Base-by-base conservation (phyloP, 139 green algal genomes). In the Chlorella sp. region DNA sequence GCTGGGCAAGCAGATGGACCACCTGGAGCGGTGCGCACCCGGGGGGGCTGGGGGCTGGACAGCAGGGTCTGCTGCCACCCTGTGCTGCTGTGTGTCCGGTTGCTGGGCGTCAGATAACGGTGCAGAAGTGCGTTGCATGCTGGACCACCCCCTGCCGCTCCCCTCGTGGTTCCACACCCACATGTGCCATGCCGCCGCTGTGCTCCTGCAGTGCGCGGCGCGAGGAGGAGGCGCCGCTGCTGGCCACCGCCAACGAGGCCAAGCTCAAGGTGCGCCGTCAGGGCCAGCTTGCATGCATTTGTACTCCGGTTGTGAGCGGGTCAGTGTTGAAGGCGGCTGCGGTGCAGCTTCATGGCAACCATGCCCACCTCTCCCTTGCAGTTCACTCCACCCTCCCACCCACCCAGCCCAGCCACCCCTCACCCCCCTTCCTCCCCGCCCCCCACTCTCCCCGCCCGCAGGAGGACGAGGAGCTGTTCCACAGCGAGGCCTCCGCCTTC, bases 141-240 rank as follows among this genome's bases (percentile, higher is more conserved):
- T n/a, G n/a, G n/a, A n/a, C n/a, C n/a, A n/a, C n/a, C n/a, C n/a
- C n/a, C n/a, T n/a, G n/a, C n/a, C n/a, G n/a, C n/a, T n/a, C n/a
- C n/a, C n/a, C n/a, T n/a, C n/a, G n/a, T n/a, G n/a, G n/a, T n/a
- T n/a, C n/a, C n/a, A n/a, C n/a, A n/a, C n/a, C n/a, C n/a, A n/a
- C n/a, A n/a, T n/a, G n/a, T n/a, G n/a, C n/a, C n/a, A n/a, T n/a
- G n/a, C n/a, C n/a, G n/a, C n/a, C n/a, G n/a, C n/a, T n/a, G n/a
- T n/a, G n/a, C n/a, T 54, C 46, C 14, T 60, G 51, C 51, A 60
- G 51, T 1, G 97, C 97, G 0, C 87, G 90, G 0, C 91, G 97
- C 40, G 96, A 99, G 93, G 95, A 98, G 89, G 96, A 99, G 93
- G 89, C 89, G 7, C 92, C 94, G 8, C 89, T 94, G 38, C 86